Percentiles rank a stretch among this genome's conserved stretches.
phyloP scores from a whole-genome alignment of 176 grass and related monocot genomes.

The Typha latifolia region DNA sequence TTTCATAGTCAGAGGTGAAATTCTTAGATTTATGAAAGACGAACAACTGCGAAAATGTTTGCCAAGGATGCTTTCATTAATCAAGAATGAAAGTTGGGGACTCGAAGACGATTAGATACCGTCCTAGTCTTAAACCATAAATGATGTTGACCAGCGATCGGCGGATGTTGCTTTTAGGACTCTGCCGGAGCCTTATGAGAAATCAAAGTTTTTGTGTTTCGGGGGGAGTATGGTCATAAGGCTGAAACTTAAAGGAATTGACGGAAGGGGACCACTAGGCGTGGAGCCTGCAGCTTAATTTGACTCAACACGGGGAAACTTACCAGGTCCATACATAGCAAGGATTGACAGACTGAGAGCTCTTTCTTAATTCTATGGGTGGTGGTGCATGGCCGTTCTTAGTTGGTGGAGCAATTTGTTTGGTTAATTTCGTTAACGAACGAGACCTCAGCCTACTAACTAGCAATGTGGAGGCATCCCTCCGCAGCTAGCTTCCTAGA shows the following conservation, averaged over 20 bases:
- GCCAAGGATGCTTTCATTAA: constrained; percentile 54
- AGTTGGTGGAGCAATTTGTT: constrained; percentile 25
- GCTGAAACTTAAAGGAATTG: constrained; percentile 29
- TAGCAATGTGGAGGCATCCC: constrained; percentile 19
- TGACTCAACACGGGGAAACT: too few relatives aligned
- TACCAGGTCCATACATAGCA: too few relatives aligned
- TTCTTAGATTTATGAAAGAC: constrained; percentile 59
- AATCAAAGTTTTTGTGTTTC: constrained; percentile 51
- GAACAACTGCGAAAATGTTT: constrained; percentile 47
- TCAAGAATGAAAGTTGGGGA: constrained; percentile 50
- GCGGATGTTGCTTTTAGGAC: constrained; percentile 45
- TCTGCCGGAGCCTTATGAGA: constrained; percentile 46
- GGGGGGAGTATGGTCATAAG: constrained; percentile 34
- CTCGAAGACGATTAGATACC: constrained; percentile 52
- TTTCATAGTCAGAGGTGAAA: constrained; percentile 38
- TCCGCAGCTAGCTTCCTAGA: constrained; percentile 2
- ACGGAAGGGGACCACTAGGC: constrained; percentile 26
- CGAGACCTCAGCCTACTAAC: constrained; percentile 21
- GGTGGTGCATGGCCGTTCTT: too few relatives aligned
- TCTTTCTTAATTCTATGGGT: too few relatives aligned
- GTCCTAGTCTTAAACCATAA: constrained; percentile 53
- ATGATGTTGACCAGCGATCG: constrained; percentile 45
- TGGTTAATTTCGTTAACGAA: constrained; percentile 23
- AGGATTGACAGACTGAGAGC: too few relatives aligned
- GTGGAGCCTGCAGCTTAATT: too few relatives aligned